Conservation (phyloP, 75 land plant genomes). For the Adiantum capillusveneris region DNA sequence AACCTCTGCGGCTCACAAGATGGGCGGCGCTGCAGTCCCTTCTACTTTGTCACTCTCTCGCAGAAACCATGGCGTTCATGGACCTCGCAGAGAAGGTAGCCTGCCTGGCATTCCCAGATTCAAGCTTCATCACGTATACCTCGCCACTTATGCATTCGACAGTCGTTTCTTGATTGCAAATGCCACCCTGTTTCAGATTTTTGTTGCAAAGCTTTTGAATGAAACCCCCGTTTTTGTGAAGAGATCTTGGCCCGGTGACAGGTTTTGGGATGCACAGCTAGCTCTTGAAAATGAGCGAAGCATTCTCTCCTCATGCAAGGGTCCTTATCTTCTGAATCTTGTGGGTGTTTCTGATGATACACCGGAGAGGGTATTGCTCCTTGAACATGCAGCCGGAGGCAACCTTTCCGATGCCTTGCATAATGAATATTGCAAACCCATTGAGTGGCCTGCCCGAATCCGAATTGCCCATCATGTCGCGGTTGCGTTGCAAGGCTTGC, state of each 20-base stretch:
- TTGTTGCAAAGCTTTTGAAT: not conserved
- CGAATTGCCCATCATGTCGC: constrained; percentile 8
- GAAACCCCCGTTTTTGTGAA: constrained; percentile 7
- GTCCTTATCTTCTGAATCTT: constrained; percentile 1
- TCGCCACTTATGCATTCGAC: not conserved
- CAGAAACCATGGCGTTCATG: no score
- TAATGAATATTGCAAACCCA: not conserved
- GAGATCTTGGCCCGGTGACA: constrained; percentile 4
- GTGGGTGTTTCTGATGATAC: constrained; percentile 3
- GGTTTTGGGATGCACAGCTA: constrained; percentile 5
- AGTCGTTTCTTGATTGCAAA: not conserved
- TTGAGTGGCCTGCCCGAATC: constrained; percentile 4
- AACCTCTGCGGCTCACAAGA: no score
- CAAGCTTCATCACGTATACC: not conserved
- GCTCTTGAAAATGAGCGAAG: constrained; percentile 6
- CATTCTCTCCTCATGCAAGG: not conserved
- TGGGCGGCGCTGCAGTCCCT: no score
- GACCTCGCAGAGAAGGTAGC: no score
- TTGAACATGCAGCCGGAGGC: constrained; percentile 3
- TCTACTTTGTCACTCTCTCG: no score
- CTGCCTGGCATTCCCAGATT: not conserved
- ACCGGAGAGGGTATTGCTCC: constrained; percentile 7
- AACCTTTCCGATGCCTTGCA: constrained; percentile 9
- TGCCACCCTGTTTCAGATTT: not conserved
- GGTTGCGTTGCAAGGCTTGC: not conserved